These are phyloP conservation scores for Exophiala lecanii-corni DNA, from an alignment of 2,329 filamentous ascomycete genomes.

Conservation along the genomic window DNA sequence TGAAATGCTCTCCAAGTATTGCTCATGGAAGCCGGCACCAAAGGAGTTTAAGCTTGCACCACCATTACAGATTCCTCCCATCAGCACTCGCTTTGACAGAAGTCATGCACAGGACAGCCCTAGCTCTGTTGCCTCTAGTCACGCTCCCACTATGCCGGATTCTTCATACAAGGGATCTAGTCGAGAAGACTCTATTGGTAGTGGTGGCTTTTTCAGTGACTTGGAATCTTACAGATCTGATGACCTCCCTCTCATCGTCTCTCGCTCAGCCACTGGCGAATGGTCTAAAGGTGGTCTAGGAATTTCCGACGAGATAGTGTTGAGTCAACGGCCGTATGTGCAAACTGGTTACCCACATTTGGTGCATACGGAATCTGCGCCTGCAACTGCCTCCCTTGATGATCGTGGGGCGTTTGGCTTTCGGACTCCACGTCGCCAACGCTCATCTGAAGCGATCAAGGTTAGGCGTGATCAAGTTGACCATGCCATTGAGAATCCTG, in stretches of 20 bases:
- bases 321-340: conserved; percentile 33
- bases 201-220: conserved; percentile 80
- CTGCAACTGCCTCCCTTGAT: conserved; percentile 55
- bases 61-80: conserved; percentile 48
- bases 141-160: conserved; percentile 64
- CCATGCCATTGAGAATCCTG: conserved; percentile 60
- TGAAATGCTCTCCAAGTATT: conserved; percentile 80
- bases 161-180: conserved; percentile 76
- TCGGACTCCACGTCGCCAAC: conserved; percentile 55
- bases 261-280: conserved; percentile 67
- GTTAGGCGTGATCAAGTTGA: conserved; percentile 72
- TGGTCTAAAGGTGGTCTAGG: conserved; percentile 75
- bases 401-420: conserved; percentile 32
- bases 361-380: conserved; percentile 58
- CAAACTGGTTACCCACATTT: conserved; percentile 50
- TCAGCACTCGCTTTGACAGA: conserved; percentile 33
- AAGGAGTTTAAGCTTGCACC: conserved; percentile 50
- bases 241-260: conserved; percentile 71
- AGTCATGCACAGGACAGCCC: conserved; percentile 72
- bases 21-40: conserved; percentile 84
- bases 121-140: conserved; percentile 69
- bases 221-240: conserved; percentile 73
- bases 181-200: conserved; percentile 78
- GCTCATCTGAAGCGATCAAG: conserved; percentile 68
- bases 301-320: conserved; percentile 62